These are phyloP conservation scores for Westerdykella sp. DNA, from an alignment of 2,329 filamentous ascomycete genomes.

Conservation along the genomic window DNA sequence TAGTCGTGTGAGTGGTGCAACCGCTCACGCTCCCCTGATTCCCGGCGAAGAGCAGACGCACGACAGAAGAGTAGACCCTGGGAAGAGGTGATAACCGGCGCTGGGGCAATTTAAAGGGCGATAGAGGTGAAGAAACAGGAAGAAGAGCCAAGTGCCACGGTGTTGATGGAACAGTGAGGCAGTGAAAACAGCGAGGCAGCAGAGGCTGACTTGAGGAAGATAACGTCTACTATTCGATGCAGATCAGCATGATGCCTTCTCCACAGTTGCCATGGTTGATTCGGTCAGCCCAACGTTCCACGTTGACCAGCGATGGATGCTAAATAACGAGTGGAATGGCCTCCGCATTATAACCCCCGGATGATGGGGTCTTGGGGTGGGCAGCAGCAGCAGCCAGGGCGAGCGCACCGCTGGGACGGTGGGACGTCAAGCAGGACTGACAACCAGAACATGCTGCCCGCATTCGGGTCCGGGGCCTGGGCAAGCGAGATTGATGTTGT, in stretches of 20 bases:
- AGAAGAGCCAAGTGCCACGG: not conserved
- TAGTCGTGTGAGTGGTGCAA: no score
- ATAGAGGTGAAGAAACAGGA: not conserved
- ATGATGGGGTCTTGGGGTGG: constrained; percentile 9
- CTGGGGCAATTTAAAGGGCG: no score
- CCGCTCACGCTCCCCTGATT: no score
- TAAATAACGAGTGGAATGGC: constrained; percentile 18
- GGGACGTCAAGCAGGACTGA: constrained; percentile 9
- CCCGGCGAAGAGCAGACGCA: no score
- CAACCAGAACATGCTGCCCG: constrained; percentile 1
- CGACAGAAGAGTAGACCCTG: no score
- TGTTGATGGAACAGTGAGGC: not conserved
- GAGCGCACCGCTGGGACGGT: constrained; percentile 22
- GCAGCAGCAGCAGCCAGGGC: constrained; percentile 8
- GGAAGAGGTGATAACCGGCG: no score
- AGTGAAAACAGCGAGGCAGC: constrained; percentile 10
- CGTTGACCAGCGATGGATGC: constrained; percentile 9
- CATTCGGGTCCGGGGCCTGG: constrained; percentile 3
- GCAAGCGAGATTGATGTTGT: constrained; percentile 12
- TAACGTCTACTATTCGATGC: no score
- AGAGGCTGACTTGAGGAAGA: constrained; percentile 8
- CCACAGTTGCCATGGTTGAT: constrained; percentile 7
- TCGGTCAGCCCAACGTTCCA: no score
- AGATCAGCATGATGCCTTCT: not conserved
- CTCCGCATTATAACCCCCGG: constrained; percentile 32